Evolutionary conservation across 345 rosid species (phyloP), one percentile per base, ranked within the genome.

Genomic region (Bruguiera sexangula): DNA sequence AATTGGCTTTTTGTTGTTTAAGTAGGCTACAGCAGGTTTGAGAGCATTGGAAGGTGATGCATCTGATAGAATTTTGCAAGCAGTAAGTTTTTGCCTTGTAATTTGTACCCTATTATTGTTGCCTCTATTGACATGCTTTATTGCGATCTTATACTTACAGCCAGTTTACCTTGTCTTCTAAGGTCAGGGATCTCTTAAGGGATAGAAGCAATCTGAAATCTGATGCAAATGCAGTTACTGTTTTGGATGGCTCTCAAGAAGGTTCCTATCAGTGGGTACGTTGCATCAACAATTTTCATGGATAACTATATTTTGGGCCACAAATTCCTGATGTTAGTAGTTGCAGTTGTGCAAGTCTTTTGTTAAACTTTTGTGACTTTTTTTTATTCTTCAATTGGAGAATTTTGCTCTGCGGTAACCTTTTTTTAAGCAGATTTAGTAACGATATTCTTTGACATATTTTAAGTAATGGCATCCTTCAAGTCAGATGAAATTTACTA

Each of bases 241-340:
- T 89, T 63, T 79, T 92, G 79, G 96, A 88, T 81, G 97, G 97
- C 51, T 78, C 84, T 32, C 97, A 92, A 76, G 96, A 92, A 81
- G 97, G 96, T 65, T 79, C 93, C 74, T 92, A 89, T 76, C 83
- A 86, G 81, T 92, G 97, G 97, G 97, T 92, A 89, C 66, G 92
- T 71, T 66, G 58, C 19, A 11, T 69, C 53, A 24, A 24, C 53
- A 29, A 13, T 36, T 55, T 5, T 34, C 19, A 27, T 59, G 22
- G 29, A 43, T 43, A 43, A 43, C 16, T 43, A 15, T 43, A 15
- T 43, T 43, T 52, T 69, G 64, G 31, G 34, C 61, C 39, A 30
- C 19, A 55, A 3, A 22, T 55, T 55, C 6, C 29, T 22, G 29
- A 13, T 55, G 29, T 5, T 21, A 55, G 5, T 22, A 3, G 60